Evolutionary conservation across 2,329 filamentous ascomycete genomes (phyloP).

Genomic region (Aspergillus sp.): DNA sequence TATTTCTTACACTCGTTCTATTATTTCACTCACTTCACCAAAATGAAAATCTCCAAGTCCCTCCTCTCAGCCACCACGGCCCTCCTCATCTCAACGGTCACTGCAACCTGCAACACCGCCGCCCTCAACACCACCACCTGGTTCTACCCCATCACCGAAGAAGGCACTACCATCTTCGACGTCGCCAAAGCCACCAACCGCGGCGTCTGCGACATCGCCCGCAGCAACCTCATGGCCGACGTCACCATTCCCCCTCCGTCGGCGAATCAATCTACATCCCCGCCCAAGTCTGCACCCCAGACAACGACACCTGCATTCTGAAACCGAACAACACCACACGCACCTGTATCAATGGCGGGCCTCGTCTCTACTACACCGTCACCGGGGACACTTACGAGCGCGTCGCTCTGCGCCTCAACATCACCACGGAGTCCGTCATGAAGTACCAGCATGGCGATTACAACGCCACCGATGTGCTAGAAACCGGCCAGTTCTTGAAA

Average conservation of each 20-base stretch:
- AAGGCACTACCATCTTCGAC: constrained; percentile 5
- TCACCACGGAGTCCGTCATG: constrained; percentile 7
- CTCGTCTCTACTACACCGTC: constrained; percentile 13
- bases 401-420: constrained; percentile 10
- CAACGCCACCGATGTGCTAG: background rate
- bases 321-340: constrained; percentile 1
- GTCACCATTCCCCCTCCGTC: constrained; percentile 11
- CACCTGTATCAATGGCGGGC: constrained; percentile 12
- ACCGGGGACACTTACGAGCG: constrained; percentile 10
- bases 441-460: background rate
- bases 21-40: too few species aligned
- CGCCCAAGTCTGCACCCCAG: constrained; percentile 8
- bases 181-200: constrained; percentile 5
- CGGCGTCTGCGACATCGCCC: constrained; percentile 9
- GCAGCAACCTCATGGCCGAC: constrained; percentile 13
- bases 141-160: constrained; percentile 1
- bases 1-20: too few species aligned
- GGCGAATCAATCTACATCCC: constrained; percentile 10
- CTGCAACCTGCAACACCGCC: constrained; percentile 3
- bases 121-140: constrained; percentile 5
- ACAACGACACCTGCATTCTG: constrained; percentile 10
- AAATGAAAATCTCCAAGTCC: too few species aligned
- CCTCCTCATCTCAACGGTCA: too few species aligned
- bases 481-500: constrained; percentile 8
- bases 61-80: too few species aligned